Evolutionary conservation across 768 basidiomycete genomes (phyloP).

Genomic region (Clitopilus passeckerianus): DNA sequence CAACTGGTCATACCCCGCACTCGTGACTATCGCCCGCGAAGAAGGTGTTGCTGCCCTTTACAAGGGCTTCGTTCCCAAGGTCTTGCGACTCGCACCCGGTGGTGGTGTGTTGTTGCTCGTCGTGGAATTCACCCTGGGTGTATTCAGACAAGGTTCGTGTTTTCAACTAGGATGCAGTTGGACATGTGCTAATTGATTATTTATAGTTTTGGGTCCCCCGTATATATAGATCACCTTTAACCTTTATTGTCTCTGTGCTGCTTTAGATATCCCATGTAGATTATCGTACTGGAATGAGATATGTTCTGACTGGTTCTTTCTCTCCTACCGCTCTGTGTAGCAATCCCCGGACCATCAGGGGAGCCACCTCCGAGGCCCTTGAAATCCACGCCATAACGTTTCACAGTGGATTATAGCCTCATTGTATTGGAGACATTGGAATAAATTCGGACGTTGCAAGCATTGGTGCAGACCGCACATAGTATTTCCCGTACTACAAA

Average conservation of each 20-base stretch:
- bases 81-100: constrained; percentile 90
- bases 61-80: constrained; percentile 96
- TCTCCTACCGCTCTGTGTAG: too few species aligned
- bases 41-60: constrained; percentile 85
- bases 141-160: constrained; percentile 66
- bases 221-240: constrained; percentile 32
- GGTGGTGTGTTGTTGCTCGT: constrained; percentile 92
- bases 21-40: constrained; percentile 77
- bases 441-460: too few species aligned
- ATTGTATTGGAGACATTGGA: too few species aligned
- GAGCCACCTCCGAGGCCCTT: too few species aligned
- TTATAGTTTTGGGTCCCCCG: constrained; percentile 41
- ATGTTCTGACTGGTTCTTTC: neutral
- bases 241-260: neutral
- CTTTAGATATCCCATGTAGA: neutral
- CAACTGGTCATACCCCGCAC: constrained; percentile 93
- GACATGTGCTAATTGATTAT: neutral
- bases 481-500: too few species aligned
- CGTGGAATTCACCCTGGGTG: constrained; percentile 78
- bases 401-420: too few species aligned
- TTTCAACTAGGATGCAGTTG: constrained; percentile 1
- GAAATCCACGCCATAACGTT: too few species aligned
- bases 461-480: too few species aligned
- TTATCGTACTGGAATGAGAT: neutral
- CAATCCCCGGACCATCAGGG: too few species aligned